A percentile compares a stretch with the other conserved stretches of the same genome.
Evolutionary conservation across 345 rosid species (phyloP).

Genomic region (Gossypium rotundifolium): DNA sequence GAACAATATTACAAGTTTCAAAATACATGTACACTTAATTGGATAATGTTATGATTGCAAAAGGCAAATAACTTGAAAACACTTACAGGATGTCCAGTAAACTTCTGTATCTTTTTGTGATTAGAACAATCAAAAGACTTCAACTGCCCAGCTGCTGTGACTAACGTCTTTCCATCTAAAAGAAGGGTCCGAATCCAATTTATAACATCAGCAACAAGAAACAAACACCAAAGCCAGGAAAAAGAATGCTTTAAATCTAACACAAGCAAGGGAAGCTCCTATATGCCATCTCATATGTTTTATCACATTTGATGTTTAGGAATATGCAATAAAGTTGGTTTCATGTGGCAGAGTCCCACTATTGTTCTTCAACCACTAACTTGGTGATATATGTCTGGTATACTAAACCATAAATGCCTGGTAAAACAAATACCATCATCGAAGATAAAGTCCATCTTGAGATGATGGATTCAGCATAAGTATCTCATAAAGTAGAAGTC

Average conservation of each 20-base stretch:
- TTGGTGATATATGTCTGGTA: not conserved
- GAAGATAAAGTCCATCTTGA: not conserved
- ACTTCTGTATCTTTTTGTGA: slow-evolving; percentile 77
- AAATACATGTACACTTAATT: not conserved
- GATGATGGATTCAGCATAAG: not conserved
- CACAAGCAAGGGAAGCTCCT: not conserved
- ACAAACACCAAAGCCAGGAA: not conserved
- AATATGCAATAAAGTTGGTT: not conserved
- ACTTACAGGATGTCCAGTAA: slow-evolving; percentile 94
- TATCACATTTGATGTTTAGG: not conserved
- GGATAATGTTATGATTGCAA: not conserved
- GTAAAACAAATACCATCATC: not conserved
- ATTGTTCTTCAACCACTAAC: not conserved
- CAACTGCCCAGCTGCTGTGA: slow-evolving; percentile 78
- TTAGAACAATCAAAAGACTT: slow-evolving; percentile 61
- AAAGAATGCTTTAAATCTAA: not conserved
- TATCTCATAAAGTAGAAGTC: slow-evolving; percentile 5
- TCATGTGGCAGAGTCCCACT: not conserved
- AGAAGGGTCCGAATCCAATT: slow-evolving; percentile 10
- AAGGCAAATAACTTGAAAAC: not conserved
- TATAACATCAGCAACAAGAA: slow-evolving; percentile 15
- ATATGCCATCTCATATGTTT: not conserved
- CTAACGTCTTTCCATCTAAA: slow-evolving; percentile 68
- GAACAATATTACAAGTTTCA: not conserved
- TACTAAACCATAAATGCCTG: not conserved